phyloP scores from a whole-genome alignment of 306 rosid genomes.

The Lathyrus tuberosus region DNA sequence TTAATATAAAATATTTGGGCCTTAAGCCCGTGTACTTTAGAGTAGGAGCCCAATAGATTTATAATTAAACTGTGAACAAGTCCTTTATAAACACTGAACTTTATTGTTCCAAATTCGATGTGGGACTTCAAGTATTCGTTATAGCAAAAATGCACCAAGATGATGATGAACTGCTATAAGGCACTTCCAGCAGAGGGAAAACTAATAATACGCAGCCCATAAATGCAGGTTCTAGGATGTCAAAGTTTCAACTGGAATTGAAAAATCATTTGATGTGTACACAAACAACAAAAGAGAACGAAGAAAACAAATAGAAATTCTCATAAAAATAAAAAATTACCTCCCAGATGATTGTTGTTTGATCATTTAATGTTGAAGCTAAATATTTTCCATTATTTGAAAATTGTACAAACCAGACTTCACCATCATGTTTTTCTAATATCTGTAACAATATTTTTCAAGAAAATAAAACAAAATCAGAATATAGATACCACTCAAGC shows the following conservation, averaged over 20 bases:
- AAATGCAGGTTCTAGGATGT: too few species aligned
- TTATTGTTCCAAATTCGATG: too few species aligned
- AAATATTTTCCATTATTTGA: slow-evolving; percentile 87
- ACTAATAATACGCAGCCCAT: too few species aligned
- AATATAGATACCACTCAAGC: slow-evolving; percentile 25
- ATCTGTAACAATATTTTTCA: slow-evolving; percentile 48
- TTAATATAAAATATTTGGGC: too few species aligned
- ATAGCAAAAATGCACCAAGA: too few species aligned
- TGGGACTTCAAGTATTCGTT: too few species aligned
- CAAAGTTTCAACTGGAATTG: slow-evolving; percentile 20
- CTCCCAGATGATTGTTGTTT: slow-evolving; percentile 94
- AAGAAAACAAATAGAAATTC: slow-evolving; percentile 20
- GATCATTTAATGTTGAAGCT: slow-evolving; percentile 92
- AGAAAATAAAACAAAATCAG: slow-evolving; percentile 38
- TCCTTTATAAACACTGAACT: too few species aligned
- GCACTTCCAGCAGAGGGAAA: too few species aligned
- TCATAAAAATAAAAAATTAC: slow-evolving; percentile 48
- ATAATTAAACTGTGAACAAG: too few species aligned
- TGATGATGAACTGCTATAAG: too few species aligned
- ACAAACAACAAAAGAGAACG: neutral
- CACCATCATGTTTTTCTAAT: slow-evolving; percentile 80
- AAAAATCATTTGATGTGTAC: slow-evolving; percentile 17
- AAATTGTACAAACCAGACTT: slow-evolving; percentile 94
- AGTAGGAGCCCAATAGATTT: too few species aligned
- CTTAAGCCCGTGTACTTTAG: too few species aligned